Evolutionary conservation across 2,329 filamentous ascomycete species (phyloP).

Genomic region (Colletotrichum costaricense): DNA sequence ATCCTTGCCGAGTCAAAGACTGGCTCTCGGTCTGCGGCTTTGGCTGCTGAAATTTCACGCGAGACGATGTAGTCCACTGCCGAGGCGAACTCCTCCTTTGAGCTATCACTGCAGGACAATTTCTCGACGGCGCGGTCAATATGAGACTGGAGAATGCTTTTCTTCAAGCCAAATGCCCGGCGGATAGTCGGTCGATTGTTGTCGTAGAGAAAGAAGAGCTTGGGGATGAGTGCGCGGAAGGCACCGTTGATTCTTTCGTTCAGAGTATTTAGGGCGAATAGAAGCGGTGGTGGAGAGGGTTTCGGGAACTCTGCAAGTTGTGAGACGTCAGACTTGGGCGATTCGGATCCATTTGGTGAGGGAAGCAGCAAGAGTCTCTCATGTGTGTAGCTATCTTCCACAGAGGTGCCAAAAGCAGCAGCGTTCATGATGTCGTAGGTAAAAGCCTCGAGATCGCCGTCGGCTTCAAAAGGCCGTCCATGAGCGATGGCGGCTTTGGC

Average conservation of each 20-base stretch:
- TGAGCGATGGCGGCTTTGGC: background rate
- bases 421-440: constrained; percentile 17
- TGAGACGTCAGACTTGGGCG: background rate
- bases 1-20: background rate
- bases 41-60: background rate
- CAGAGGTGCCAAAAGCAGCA: background rate
- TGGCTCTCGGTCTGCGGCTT: background rate
- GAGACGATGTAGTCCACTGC: constrained; percentile 6
- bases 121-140: background rate
- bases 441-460: background rate
- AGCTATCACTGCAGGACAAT: background rate
- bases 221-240: background rate
- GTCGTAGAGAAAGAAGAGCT: background rate
- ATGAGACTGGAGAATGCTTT: background rate
- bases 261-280: background rate
- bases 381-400: background rate
- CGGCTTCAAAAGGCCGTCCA: background rate
- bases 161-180: background rate
- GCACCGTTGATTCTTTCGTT: background rate
- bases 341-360: too few relatives aligned
- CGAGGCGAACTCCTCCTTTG: background rate
- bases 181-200: background rate
- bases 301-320: background rate
- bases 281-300: background rate
- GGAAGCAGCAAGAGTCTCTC: background rate